Conservation (phyloP, 305 asterid genomes). For the Salvia sclarea region DNA sequence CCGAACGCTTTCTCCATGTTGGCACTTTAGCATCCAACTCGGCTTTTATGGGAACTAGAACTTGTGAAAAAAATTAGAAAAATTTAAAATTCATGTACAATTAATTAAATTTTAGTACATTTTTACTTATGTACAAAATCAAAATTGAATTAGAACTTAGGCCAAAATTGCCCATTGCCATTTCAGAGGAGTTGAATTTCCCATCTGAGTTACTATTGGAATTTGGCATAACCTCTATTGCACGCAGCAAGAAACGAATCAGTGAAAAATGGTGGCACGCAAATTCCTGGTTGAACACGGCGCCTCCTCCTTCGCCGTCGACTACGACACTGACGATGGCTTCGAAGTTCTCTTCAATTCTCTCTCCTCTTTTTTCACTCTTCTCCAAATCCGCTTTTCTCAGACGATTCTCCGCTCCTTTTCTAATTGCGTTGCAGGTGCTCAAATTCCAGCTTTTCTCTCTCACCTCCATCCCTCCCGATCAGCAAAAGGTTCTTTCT, state of each 20-base stretch:
- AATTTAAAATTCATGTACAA: too few species aligned
- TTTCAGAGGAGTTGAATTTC: too few species aligned
- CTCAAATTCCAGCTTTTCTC: slow-evolving; percentile 87
- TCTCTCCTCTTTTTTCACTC: slow-evolving; percentile 26
- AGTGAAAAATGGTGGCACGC: slow-evolving; percentile 66
- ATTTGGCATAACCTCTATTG: too few species aligned
- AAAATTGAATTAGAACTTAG: too few species aligned
- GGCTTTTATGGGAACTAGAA: too few species aligned
- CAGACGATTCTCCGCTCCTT: slow-evolving; percentile 23
- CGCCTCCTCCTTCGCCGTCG: slow-evolving; percentile 65
- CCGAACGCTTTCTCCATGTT: too few species aligned
- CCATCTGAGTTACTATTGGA: too few species aligned
- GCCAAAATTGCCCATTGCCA: too few species aligned
- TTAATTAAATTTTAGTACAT: too few species aligned
- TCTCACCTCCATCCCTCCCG: slow-evolving; percentile 83
- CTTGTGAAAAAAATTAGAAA: too few species aligned
- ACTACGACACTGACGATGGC: slow-evolving; percentile 88
- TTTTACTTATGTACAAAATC: too few species aligned
- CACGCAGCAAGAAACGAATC: slow-evolving; percentile 32
- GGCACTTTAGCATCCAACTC: too few species aligned
- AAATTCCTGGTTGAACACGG: slow-evolving; percentile 63
- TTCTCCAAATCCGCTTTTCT: slow-evolving; percentile 14
- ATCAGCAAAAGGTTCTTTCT: slow-evolving; percentile 67
- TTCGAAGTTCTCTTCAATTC: slow-evolving; percentile 55
- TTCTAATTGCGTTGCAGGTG: slow-evolving; percentile 52